Evolutionary conservation across 768 basidiomycete species (phyloP), one percentile per base, ranked within the genome.

Genomic region (Trametes sanguinea): DNA sequence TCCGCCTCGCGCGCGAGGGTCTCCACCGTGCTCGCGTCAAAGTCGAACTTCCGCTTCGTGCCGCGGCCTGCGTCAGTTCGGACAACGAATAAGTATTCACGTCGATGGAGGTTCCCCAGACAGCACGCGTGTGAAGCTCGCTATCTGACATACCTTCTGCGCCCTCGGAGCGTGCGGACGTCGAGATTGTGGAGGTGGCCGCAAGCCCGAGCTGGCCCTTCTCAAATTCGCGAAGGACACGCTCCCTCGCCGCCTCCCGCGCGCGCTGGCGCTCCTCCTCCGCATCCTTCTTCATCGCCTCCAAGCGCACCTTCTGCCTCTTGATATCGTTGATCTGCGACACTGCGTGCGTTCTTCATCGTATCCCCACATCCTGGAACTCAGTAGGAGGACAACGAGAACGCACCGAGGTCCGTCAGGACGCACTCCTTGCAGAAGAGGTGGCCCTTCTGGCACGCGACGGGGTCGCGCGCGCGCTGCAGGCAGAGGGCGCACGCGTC

Each of bases 381-480:
- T 22, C 22, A 22, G 22, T 22, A 22, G 22, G 22, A 22, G 22
- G 22, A 22, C 22, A 22, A 22, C 22, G 22, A 22, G 11, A 22
- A 77, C 88, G 72, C 76, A 92, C 90, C 73, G 32, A 96, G 84
- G 70, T 95, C 92, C 1, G 89, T 85, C 62, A 95, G 86, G 29
- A 89, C 89, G 69, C 97, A 98, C 76, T 98, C 96, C 72, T 90
- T 93, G 81, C 97, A 99, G 73, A 94, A 98, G 27, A 98, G 67
- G 75, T 98, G 97, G 0, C 97, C 97, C 53, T 91, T 83, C 22
- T 76, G 68, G 69, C 97, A 98, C 10, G 88, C 84, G 37, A 95
- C 78, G 0, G 96, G 94, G 54, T 94, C 89, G 51, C 91, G 78
- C 5, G 92, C 95, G 44, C 83, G 81, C 56, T 92, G 87, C 39